Conservation (phyloP, 306 rosid species). For the Acacia acuminata region DNA sequence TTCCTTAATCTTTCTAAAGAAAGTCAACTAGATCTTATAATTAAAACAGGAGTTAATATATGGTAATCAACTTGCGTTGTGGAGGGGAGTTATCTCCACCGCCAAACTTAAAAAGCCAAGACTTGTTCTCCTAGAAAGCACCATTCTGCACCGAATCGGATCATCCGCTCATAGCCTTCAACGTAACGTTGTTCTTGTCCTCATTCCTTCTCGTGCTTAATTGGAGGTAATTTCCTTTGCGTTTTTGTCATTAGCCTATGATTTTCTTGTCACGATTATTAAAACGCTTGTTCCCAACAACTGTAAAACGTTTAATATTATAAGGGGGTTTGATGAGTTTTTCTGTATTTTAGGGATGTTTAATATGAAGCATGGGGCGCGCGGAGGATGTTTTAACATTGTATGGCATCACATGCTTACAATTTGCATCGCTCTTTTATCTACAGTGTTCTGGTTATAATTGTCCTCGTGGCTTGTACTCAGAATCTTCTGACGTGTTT, state of each 20-base stretch:
- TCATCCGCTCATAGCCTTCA: background rate
- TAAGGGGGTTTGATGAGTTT: background rate
- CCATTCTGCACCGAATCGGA: background rate
- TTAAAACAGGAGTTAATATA: no score
- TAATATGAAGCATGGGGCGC: background rate
- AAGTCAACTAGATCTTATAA: no score
- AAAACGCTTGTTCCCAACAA: background rate
- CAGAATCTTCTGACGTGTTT: background rate
- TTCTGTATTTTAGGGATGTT: background rate
- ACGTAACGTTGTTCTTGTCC: background rate
- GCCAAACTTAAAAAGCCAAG: background rate
- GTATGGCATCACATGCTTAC: background rate
- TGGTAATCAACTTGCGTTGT: constrained; percentile 6
- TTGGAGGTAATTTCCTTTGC: background rate
- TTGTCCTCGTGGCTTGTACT: background rate
- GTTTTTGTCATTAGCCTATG: background rate
- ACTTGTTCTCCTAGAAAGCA: background rate
- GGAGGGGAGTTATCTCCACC: constrained; percentile 30
- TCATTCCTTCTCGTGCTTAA: background rate
- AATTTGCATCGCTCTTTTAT: background rate
- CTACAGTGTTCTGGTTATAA: background rate
- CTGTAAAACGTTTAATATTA: no score
- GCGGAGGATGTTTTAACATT: background rate
- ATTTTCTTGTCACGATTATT: background rate
- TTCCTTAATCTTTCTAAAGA: no score